phyloP scores from a whole-genome alignment of 2,329 filamentous ascomycete species.

The Alternaria sp. region DNA sequence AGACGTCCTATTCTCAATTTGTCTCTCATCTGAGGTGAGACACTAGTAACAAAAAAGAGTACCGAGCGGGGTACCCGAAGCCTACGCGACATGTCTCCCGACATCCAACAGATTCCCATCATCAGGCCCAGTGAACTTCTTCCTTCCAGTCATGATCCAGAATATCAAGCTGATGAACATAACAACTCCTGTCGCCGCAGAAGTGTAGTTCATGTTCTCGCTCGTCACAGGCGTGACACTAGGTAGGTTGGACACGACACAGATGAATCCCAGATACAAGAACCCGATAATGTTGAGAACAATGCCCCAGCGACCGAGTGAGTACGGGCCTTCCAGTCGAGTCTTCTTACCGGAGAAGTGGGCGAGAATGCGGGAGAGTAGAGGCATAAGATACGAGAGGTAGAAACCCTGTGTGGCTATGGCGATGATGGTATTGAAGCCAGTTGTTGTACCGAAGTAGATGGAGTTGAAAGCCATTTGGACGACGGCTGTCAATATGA shows the following conservation, averaged over 20 bases:
- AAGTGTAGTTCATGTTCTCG: constrained; percentile 66
- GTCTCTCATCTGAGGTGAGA: too few relatives aligned
- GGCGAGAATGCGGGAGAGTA: constrained; percentile 58
- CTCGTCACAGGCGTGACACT: constrained; percentile 57
- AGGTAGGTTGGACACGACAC: constrained; percentile 64
- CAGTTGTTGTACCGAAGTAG: constrained; percentile 62
- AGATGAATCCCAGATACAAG: constrained; percentile 60
- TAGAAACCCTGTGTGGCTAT: constrained; percentile 66
- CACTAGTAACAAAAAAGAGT: neutral
- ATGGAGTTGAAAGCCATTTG: constrained; percentile 63
- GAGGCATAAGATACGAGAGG: constrained; percentile 63
- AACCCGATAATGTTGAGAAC: constrained; percentile 59
- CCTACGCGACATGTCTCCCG: neutral
- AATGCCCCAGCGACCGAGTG: constrained; percentile 54
- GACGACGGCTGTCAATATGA: constrained; percentile 55
- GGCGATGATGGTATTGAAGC: constrained; percentile 63
- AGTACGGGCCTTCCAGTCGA: constrained; percentile 53
- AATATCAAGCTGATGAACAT: constrained; percentile 58
- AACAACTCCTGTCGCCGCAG: constrained; percentile 62
- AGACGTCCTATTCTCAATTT: neutral
- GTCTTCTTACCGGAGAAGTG: constrained; percentile 53
- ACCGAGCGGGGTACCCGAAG: neutral
- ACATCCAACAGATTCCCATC: constrained; percentile 24
- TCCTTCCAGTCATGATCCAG: constrained; percentile 60
- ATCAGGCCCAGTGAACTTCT: constrained; percentile 58